phyloP scores from a whole-genome alignment of 1,139 yeast genomes.

The Casaregolazyma lundiana region DNA sequence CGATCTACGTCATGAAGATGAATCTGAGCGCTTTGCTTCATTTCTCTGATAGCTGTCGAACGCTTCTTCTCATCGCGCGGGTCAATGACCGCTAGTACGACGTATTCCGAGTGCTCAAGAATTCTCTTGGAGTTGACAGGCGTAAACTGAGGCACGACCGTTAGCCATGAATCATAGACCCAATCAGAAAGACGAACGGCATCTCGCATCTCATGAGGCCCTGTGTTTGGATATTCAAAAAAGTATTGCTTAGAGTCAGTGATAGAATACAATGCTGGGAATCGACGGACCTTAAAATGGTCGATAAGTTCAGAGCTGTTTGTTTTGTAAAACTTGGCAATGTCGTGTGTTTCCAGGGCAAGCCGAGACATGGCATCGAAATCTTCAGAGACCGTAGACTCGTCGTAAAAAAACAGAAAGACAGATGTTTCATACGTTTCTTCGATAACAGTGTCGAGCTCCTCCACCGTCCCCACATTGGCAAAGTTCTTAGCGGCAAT shows the following conservation, averaged over 20 bases:
- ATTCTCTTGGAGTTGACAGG: conserved; percentile 33
- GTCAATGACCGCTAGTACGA: conserved; percentile 34
- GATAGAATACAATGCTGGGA: conserved; percentile 34
- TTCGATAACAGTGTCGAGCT: conserved; percentile 13
- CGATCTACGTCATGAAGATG: conserved; percentile 25
- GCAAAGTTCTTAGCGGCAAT: conserved; percentile 26
- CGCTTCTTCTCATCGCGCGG: conserved; percentile 28
- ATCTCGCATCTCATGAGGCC: conserved; percentile 35
- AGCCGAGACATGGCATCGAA: conserved; percentile 36
- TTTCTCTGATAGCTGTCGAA: conserved; percentile 27
- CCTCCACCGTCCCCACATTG: conserved; percentile 24
- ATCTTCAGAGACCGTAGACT: conserved; percentile 36
- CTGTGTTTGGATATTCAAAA: conserved; percentile 28
- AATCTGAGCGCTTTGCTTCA: conserved; percentile 31
- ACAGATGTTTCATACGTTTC: conserved; percentile 19
- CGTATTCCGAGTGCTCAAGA: conserved; percentile 27
- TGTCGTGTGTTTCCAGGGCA: conserved; percentile 32
- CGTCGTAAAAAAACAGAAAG: conserved; percentile 38
- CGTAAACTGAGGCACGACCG: conserved; percentile 36
- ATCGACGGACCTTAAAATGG: conserved; percentile 26
- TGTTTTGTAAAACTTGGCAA: conserved; percentile 34
- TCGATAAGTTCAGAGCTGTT: conserved; percentile 28
- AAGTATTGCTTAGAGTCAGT: conserved; percentile 27
- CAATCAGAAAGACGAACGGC: conserved; percentile 29
- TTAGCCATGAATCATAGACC: conserved; percentile 34